phyloP scores from a whole-genome alignment of 345 rosid genomes.

The Camelina hispida region DNA sequence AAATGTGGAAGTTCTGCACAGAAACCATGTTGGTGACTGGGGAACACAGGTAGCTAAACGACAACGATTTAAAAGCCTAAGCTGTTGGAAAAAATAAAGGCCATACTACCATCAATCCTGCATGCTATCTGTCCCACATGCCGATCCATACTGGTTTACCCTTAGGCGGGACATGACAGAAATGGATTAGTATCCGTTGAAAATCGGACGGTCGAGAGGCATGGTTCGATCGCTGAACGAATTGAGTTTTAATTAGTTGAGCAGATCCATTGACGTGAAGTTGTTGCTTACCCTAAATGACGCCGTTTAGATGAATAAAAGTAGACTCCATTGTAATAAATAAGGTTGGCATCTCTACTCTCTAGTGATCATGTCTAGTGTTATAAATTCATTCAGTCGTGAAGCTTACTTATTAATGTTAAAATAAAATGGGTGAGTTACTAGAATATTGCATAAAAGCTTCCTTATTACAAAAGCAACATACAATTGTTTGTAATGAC shows the following conservation, averaged over 20 bases:
- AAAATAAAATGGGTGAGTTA: too few relatives aligned
- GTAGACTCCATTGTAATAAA: conserved; percentile 8
- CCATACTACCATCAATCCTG: neutral
- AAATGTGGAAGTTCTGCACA: too few relatives aligned
- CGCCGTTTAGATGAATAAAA: conserved; percentile 26
- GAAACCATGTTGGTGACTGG: too few relatives aligned
- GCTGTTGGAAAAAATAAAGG: conserved; percentile 58
- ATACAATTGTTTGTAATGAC: too few relatives aligned
- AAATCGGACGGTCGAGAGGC: conserved; percentile 43
- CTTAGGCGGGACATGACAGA: conserved; percentile 51
- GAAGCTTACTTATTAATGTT: neutral
- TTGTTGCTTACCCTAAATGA: conserved; percentile 25
- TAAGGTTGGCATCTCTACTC: neutral
- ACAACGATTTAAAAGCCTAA: too few relatives aligned
- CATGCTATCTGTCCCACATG: too few relatives aligned
- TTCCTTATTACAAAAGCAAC: too few relatives aligned
- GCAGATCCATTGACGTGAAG: too few relatives aligned
- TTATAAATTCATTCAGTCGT: conserved; percentile 10
- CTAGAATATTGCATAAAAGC: too few relatives aligned
- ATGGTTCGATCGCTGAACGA: conserved; percentile 46
- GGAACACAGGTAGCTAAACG: too few relatives aligned
- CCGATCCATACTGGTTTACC: conserved; percentile 46
- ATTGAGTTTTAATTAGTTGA: conserved; percentile 36
- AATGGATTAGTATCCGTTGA: conserved; percentile 61
- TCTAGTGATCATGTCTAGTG: neutral